phyloP scores from a whole-genome alignment of 352 stramenopile species.

The Phytophthora fragariae region DNA sequence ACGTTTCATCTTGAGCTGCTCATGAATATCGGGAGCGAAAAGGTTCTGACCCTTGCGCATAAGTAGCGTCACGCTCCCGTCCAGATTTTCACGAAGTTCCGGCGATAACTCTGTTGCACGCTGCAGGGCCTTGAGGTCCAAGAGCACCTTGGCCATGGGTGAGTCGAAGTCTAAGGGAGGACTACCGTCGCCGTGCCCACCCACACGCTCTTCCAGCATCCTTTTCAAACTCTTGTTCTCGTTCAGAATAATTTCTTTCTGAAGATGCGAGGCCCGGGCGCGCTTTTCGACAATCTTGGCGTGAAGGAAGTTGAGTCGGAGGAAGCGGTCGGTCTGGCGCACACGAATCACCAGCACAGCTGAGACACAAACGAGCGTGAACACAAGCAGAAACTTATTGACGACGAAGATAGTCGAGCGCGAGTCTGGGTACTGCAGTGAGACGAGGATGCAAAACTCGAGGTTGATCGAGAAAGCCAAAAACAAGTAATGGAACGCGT shows the following conservation, averaged over 20 bases:
- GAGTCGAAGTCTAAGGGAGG: conserved; percentile 78
- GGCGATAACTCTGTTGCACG: conserved; percentile 63
- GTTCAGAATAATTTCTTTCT: conserved; percentile 86
- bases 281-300: conserved; percentile 76
- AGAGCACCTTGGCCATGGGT: conserved; percentile 81
- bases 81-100: conserved; percentile 74
- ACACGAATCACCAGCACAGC: conserved; percentile 71
- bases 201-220: conserved; percentile 74
- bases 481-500: conserved; percentile 77
- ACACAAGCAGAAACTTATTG: conserved; percentile 82
- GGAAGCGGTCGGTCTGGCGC: conserved; percentile 76
- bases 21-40: conserved; percentile 83
- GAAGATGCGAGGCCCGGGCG: conserved; percentile 65
- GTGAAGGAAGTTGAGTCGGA: conserved; percentile 81
- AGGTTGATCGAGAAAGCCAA: conserved; percentile 69
- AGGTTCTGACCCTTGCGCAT: conserved; percentile 87
- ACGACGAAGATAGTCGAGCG: conserved; percentile 63
- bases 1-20: conserved; percentile 80
- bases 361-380: conserved; percentile 60
- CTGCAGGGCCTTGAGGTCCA: conserved; percentile 80
- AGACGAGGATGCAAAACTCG: conserved; percentile 72
- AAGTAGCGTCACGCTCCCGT: conserved; percentile 76
- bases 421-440: conserved; percentile 67
- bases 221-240: conserved; percentile 88
- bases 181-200: conserved; percentile 32